phyloP scores from a whole-genome alignment of 352 stramenopile genomes.

The Phytopythium aichiense region DNA sequence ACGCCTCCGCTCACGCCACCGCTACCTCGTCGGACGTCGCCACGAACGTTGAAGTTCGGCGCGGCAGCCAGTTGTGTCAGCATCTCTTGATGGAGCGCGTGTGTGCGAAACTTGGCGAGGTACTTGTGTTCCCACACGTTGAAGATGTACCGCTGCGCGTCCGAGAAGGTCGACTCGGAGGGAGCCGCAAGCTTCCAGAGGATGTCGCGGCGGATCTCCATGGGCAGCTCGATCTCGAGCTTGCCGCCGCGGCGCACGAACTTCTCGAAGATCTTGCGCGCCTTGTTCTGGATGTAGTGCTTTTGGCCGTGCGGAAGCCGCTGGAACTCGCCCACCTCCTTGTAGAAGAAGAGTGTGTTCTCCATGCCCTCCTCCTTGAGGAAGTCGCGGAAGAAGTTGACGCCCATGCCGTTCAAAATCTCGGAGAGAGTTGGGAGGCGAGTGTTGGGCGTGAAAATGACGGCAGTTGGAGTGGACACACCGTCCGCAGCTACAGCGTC shows the following conservation, averaged over 20 bases:
- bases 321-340: conserved; percentile 72
- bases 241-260: conserved; percentile 58
- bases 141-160: conserved; percentile 52
- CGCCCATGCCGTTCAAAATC: conserved; percentile 49
- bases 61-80: conserved; percentile 15
- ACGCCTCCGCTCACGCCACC: not conserved
- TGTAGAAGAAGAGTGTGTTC: conserved; percentile 65
- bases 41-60: conserved; percentile 6
- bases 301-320: conserved; percentile 57
- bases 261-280: conserved; percentile 67
- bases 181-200: conserved; percentile 55
- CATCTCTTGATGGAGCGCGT: conserved; percentile 42
- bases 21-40: conserved; percentile 10
- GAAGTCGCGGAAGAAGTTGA: conserved; percentile 56
- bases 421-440: conserved; percentile 11
- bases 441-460: not conserved
- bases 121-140: conserved; percentile 48
- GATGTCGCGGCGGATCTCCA: conserved; percentile 60
- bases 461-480: not conserved
- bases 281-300: conserved; percentile 72
- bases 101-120: conserved; percentile 35
- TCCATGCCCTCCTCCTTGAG: conserved; percentile 45
- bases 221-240: conserved; percentile 55
- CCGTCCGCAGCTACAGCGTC: not conserved
- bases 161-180: conserved; percentile 55